Evolutionary conservation across 2,329 filamentous ascomycete species (phyloP), one percentile per base, ranked within the genome.

Genomic region (Arthrobotrys entomopaga): DNA sequence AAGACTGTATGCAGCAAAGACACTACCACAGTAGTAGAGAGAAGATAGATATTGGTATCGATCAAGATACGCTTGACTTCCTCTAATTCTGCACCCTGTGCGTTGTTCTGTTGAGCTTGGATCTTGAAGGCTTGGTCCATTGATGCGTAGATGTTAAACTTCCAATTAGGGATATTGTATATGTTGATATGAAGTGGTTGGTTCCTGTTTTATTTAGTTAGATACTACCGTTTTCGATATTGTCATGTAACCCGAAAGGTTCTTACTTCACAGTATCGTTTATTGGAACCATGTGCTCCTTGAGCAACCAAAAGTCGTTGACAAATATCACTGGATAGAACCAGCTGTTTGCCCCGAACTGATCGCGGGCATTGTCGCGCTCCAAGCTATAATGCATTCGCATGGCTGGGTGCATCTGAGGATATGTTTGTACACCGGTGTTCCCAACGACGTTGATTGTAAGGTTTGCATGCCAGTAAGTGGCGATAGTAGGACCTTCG

Each of bases 281-380:
- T 58, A 99, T 84, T 77, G 93, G 86, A 20, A 87, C 92, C 94
- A 98, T 98, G 79, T 98, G 92, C 76, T 86, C 89, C 80, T 87
- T 91, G 77, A 99, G 86, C 82, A 98, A 94, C 95, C 95, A 99
- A 83, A 99, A 99, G 2, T 91, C 96, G 83, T 99, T 99, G 80
- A 95, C 85, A 81, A 92, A 99, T 43, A 98, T 83, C 50, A 97
- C 87, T 3, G 95, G 95, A 80, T 91, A 88, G 80, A 98, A 99
- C 93, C 93, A 99, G 75, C 90, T 90, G 82, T 98, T 92, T 82
- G 93, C 87, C 42, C 95, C 95, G 13, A 88, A 88, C 1, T 86
- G 88, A 81, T 99, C 95, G 73, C 95, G 88, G 50, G 92, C 91
- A 53, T 90, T 91, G 1, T 88, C 93, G 1, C 87, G 82, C 81